These are phyloP conservation scores for Nectriaceae sp. DNA, from an alignment of 2,329 filamentous ascomycete species.

Conservation along the genomic window DNA sequence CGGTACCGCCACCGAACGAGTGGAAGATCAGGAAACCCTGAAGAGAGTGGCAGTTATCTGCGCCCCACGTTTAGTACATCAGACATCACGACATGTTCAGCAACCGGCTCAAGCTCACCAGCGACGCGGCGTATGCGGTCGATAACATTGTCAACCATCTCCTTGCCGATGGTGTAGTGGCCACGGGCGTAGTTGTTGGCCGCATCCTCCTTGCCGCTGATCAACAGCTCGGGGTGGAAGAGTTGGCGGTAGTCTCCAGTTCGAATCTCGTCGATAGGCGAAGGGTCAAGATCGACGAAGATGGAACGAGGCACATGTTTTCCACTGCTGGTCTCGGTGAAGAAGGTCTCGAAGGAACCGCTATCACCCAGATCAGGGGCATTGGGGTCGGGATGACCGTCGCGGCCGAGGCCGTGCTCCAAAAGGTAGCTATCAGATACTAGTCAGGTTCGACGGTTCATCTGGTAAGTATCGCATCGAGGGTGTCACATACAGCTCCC, in stretches of 20 bases:
- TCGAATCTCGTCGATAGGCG: conserved; percentile 73
- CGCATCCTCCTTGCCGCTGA: conserved; percentile 76
- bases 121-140: conserved; percentile 70
- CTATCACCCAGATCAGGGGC: conserved; percentile 59
- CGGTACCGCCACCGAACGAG: conserved; percentile 73
- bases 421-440: conserved; percentile 62
- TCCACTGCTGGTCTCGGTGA: conserved; percentile 70
- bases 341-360: conserved; percentile 72
- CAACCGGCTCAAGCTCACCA: conserved; percentile 47
- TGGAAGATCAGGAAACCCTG: conserved; percentile 77
- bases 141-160: conserved; percentile 71
- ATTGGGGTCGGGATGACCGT: conserved; percentile 65
- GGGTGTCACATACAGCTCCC: conserved; percentile 67
- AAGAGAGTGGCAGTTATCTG: conserved; percentile 72
- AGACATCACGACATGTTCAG: background rate
- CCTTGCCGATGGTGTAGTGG: conserved; percentile 76
- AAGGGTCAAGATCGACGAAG: conserved; percentile 73
- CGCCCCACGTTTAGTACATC: conserved; percentile 17
- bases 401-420: conserved; percentile 68
- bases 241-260: conserved; percentile 68
- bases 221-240: conserved; percentile 72
- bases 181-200: conserved; percentile 78
- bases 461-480: conserved; percentile 12
- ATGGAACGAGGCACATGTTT: conserved; percentile 74
- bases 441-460: conserved; percentile 25